These are phyloP conservation scores for Leptodontidium sp. DNA, from an alignment of 2,329 filamentous ascomycete species.

Conservation along the genomic window DNA sequence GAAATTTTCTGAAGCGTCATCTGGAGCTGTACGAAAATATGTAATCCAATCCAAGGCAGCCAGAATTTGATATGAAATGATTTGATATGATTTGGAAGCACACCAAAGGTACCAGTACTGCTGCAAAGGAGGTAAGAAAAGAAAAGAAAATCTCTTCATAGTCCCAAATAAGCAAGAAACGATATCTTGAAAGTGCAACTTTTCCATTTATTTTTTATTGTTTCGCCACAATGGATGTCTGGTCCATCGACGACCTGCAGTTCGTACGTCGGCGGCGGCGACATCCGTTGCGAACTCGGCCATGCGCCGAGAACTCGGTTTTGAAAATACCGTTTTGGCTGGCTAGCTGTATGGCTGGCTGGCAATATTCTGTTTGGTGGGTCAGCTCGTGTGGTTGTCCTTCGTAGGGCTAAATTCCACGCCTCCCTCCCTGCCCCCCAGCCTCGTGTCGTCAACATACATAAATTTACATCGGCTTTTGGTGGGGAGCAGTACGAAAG, in stretches of 20 bases:
- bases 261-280: background rate
- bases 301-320: slow-evolving; percentile 11
- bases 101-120: too few relatives aligned
- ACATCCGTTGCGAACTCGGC: slow-evolving; percentile 11
- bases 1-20: slow-evolving; percentile 5
- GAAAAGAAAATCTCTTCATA: background rate
- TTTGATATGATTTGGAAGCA: too few relatives aligned
- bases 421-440: background rate
- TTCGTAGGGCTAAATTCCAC: background rate
- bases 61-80: too few relatives aligned
- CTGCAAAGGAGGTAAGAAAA: background rate
- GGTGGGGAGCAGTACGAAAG: background rate
- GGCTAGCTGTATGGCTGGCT: too few relatives aligned
- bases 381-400: too few relatives aligned
- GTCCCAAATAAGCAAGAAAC: background rate
- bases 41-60: too few relatives aligned
- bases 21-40: background rate
- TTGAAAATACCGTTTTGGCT: slow-evolving; percentile 8
- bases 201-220: background rate
- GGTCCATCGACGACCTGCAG: background rate
- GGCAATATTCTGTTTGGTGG: too few relatives aligned
- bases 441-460: slow-evolving; percentile 1
- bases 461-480: background rate
- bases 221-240: background rate
- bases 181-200: background rate